A percentile compares a stretch with the other conserved stretches of the same genome.
These are phyloP conservation scores for Stagonosporopsis cucurbitacearum DNA, from an alignment of 2,329 filamentous ascomycete genomes.

Conservation along the genomic window DNA sequence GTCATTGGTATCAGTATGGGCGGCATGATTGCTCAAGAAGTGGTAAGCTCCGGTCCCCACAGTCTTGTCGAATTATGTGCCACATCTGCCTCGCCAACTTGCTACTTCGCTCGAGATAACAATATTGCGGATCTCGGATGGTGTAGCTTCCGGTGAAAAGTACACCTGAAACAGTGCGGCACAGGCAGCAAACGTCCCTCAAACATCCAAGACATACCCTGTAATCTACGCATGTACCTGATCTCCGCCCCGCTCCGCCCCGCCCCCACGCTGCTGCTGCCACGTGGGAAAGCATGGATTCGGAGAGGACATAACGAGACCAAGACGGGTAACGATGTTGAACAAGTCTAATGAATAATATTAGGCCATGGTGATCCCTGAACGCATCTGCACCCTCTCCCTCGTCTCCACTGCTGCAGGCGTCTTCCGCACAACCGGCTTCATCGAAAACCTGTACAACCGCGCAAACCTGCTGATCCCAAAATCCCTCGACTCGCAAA, in stretches of 20 bases:
- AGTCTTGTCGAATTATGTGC: conserved; percentile 15
- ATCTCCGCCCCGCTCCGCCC: conserved; percentile 31
- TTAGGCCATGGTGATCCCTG: conserved; percentile 54
- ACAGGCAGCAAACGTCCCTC: conserved; percentile 26
- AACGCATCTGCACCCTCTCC: conserved; percentile 57
- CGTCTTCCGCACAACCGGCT: conserved; percentile 59
- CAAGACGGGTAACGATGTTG: neutral
- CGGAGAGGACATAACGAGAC: neutral
- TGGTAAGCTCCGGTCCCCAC: conserved; percentile 55
- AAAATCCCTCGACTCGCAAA: conserved; percentile 70
- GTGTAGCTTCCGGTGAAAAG: conserved; percentile 31
- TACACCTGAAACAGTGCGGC: conserved; percentile 14
- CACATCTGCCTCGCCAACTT: neutral
- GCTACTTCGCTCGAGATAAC: neutral
- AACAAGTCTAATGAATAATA: conserved; percentile 2
- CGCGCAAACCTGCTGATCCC: conserved; percentile 68
- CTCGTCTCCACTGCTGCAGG: conserved; percentile 58
- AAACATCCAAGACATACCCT: conserved; percentile 32
- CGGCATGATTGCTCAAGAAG: conserved; percentile 90
- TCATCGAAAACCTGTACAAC: conserved; percentile 66
- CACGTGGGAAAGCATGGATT: neutral
- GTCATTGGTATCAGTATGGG: conserved; percentile 83
- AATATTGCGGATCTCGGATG: conserved; percentile 28
- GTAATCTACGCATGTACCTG: conserved; percentile 23
- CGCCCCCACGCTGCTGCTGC: conserved; percentile 18